Conservation (phyloP, 2,329 filamentous ascomycete genomes). For the Calonectria pseudoturangicola region DNA sequence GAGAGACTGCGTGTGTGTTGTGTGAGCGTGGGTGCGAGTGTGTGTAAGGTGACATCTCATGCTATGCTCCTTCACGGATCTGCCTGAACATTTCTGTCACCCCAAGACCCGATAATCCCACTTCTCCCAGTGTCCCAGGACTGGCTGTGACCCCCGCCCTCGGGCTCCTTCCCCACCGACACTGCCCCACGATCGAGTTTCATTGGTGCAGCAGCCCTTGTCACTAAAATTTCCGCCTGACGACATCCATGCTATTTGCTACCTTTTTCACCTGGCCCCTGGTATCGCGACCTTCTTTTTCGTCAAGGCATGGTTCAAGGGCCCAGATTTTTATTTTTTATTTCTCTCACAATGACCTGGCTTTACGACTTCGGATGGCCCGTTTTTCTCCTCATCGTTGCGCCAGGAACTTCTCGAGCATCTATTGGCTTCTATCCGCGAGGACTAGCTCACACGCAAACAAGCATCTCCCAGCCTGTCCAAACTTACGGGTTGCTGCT, state of each 20-base stretch:
- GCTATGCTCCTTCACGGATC: conserved; percentile 10
- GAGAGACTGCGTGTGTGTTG: neutral
- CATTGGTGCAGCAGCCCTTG: conserved; percentile 46
- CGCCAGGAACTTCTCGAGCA: conserved; percentile 34
- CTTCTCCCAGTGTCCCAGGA: conserved; percentile 29
- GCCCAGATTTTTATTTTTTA: conserved; percentile 24
- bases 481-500: conserved; percentile 40
- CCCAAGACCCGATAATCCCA: conserved; percentile 19
- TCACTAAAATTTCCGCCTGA: conserved; percentile 51
- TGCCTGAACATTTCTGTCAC: conserved; percentile 41
- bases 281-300: conserved; percentile 32
- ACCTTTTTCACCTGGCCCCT: conserved; percentile 38
- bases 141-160: conserved; percentile 37
- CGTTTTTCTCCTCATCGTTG: conserved; percentile 40
- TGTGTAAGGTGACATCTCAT: conserved; percentile 13
- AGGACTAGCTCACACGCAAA: conserved; percentile 38
- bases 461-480: conserved; percentile 33
- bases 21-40: neutral
- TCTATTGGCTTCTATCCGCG: conserved; percentile 39
- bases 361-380: conserved; percentile 45
- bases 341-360: conserved; percentile 43
- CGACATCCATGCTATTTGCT: conserved; percentile 43
- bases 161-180: conserved; percentile 43
- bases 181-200: conserved; percentile 41
- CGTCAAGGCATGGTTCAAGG: conserved; percentile 50